phyloP scores from a whole-genome alignment of 257 asterid genomes.

The Solanum dulcamara region DNA sequence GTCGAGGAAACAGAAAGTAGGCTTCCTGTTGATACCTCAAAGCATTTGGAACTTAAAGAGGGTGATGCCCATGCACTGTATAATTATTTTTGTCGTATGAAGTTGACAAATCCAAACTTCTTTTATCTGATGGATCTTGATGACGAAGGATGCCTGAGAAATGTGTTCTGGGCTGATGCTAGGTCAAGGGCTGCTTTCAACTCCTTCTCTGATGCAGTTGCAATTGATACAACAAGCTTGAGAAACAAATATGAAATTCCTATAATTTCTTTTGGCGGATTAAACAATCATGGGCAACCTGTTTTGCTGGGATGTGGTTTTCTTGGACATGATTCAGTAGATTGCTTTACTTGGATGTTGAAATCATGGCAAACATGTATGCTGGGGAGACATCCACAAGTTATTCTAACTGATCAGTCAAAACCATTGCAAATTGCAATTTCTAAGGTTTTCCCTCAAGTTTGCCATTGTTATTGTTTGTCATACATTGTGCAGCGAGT shows the following conservation, averaged over 20 bases:
- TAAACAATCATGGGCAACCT: slow-evolving; percentile 51
- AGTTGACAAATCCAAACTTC: slow-evolving; percentile 41
- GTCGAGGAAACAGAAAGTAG: slow-evolving; percentile 11
- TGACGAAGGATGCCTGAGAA: slow-evolving; percentile 36
- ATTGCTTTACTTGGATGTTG: slow-evolving; percentile 42
- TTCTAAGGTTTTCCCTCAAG: slow-evolving; percentile 38
- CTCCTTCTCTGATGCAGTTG: slow-evolving; percentile 38
- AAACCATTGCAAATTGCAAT: slow-evolving; percentile 33
- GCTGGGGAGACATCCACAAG: slow-evolving; percentile 35
- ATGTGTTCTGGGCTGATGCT: slow-evolving; percentile 55
- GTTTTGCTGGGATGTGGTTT: slow-evolving; percentile 56
- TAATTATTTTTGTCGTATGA: slow-evolving; percentile 49
- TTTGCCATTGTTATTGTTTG: slow-evolving; percentile 35
- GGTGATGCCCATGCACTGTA: slow-evolving; percentile 46
- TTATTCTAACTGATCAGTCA: slow-evolving; percentile 41
- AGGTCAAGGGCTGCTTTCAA: slow-evolving; percentile 39
- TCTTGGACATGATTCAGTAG: slow-evolving; percentile 46
- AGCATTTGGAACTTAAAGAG: slow-evolving; percentile 38
- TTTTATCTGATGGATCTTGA: slow-evolving; percentile 51
- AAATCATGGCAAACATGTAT: slow-evolving; percentile 45
- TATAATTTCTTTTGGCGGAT: slow-evolving; percentile 44
- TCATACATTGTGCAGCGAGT: slow-evolving; percentile 37
- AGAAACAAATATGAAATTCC: slow-evolving; percentile 43
- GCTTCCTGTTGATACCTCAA: slow-evolving; percentile 13
- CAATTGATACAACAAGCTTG: slow-evolving; percentile 46